A percentile compares a stretch with the other conserved stretches of the same genome.
Evolutionary conservation across 805 yeast genomes (phyloP).

Genomic region (Komagataella ulmi): DNA sequence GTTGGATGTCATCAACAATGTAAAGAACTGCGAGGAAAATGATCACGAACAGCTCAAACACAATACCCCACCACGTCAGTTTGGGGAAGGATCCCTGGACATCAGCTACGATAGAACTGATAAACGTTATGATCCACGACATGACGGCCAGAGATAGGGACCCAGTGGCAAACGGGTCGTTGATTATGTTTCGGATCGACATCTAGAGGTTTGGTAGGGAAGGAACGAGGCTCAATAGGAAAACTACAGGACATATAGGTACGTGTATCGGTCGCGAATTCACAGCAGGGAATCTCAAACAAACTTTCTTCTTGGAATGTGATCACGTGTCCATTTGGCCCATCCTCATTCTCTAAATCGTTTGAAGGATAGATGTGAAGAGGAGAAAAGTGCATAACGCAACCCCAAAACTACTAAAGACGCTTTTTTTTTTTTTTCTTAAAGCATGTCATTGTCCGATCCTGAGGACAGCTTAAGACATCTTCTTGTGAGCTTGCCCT

Average conservation of each 20-base stretch:
- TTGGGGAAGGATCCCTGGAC: constrained; percentile 43
- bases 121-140: constrained; percentile 83
- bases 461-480: not conserved
- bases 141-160: constrained; percentile 62
- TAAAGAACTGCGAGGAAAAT: constrained; percentile 36
- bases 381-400: not conserved
- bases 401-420: not conserved
- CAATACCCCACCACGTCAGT: constrained; percentile 95
- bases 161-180: constrained; percentile 72
- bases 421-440: not conserved
- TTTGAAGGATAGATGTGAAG: not conserved
- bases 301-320: not conserved
- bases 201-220: not conserved
- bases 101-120: constrained; percentile 62
- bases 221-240: not conserved
- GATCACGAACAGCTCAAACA: constrained; percentile 57
- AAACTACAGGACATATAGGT: not conserved
- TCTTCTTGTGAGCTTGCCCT: not conserved
- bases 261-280: not conserved
- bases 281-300: not conserved
- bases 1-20: constrained; percentile 49
- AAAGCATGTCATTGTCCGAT: not conserved
- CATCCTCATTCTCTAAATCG: too few species aligned
- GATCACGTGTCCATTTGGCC: not conserved
- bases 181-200: not conserved